Percentiles rank a stretch among this genome's conserved stretches.
Evolutionary conservation across 495 filamentous ascomycete species (phyloP).

Genomic region (Rusavskia elegans): DNA sequence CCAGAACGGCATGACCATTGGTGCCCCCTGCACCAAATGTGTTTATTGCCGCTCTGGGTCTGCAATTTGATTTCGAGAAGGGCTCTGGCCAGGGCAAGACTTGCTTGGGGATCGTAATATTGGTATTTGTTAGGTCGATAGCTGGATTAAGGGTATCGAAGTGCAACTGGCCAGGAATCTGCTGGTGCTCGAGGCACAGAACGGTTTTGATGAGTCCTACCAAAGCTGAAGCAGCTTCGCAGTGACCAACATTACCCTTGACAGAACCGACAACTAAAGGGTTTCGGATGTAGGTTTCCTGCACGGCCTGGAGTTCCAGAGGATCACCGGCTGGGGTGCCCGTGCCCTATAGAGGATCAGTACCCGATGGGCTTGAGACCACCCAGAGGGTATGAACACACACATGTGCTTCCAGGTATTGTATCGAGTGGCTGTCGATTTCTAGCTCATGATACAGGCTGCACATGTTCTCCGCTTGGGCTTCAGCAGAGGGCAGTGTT

Average conservation of each 20-base stretch:
- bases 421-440: conserved; percentile 16
- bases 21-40: conserved; percentile 12
- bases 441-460: conserved; percentile 10
- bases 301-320: conserved; percentile 19
- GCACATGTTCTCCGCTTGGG: conserved; percentile 1
- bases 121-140: conserved; percentile 4
- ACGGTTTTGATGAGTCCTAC: conserved; percentile 7
- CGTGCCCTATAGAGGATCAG: conserved; percentile 16
- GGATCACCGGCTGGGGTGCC: conserved; percentile 24
- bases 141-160: conserved; percentile 12
- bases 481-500: conserved; percentile 3
- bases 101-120: conserved; percentile 1
- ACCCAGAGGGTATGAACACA: not conserved
- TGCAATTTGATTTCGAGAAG: not conserved
- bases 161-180: conserved; percentile 20
- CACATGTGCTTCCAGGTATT: conserved; percentile 22
- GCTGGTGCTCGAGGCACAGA: conserved; percentile 27
- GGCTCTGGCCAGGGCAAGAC: conserved; percentile 3
- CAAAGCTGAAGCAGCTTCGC: conserved; percentile 23
- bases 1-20: conserved; percentile 11
- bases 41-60: conserved; percentile 10
- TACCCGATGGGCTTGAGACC: not conserved
- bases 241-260: conserved; percentile 29
- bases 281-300: not conserved
- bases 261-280: conserved; percentile 4